Base-by-base conservation (phyloP, 2,329 filamentous ascomycete species). In the Kalmusia sp. region DNA sequence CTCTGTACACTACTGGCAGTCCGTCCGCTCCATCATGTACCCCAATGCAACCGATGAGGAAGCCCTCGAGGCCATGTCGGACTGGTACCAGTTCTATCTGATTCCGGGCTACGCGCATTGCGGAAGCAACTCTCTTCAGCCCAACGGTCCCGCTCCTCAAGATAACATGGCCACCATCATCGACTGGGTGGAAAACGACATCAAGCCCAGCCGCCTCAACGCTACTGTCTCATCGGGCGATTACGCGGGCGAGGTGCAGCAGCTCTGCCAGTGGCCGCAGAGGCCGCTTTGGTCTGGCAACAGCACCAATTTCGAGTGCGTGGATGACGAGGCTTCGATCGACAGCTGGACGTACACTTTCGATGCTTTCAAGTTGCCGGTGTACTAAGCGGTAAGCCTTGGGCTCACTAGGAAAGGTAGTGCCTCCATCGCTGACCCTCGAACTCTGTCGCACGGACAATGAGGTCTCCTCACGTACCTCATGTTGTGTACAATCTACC, bases 71-170 rank as follows among this genome's bases (percentile, higher is more conserved):
- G 75, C 79, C 2, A 69, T 85, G 4, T 65, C 75, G 28, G 78
- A 81, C 17, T 86, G 80, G 76, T 86, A 84, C 68, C 77, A 79
- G 48, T 73, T 85, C 33, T 85, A 79, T 69, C 75, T 84, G 0
- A 63, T 85, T 17, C 82, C 83, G 0, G 82, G 82, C 21, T 82
- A 79, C 0, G 81, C 72, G 0, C 82, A 84, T 69, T 86, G 82
- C 57, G 57, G 73, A 15, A 40, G 35, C 11, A 51, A 54, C 27
- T 38, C 59, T 22, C 55, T 62, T 11, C 62, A 63, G 51, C 55
- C 62, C 6, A 34, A 34, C 31, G 77, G 77, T 0, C 72, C 70
- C 2, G 79, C 73, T 63, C 76, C 77, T 1, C 67, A 79, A 63
- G 75, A 76, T 12, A 82, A 80, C 25, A 62, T 58, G 55, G 55